A percentile compares a stretch with the other conserved stretches of the same genome.
Evolutionary conservation across 2,329 filamentous ascomycete genomes (phyloP).

Genomic region (Talaromyces sp.): DNA sequence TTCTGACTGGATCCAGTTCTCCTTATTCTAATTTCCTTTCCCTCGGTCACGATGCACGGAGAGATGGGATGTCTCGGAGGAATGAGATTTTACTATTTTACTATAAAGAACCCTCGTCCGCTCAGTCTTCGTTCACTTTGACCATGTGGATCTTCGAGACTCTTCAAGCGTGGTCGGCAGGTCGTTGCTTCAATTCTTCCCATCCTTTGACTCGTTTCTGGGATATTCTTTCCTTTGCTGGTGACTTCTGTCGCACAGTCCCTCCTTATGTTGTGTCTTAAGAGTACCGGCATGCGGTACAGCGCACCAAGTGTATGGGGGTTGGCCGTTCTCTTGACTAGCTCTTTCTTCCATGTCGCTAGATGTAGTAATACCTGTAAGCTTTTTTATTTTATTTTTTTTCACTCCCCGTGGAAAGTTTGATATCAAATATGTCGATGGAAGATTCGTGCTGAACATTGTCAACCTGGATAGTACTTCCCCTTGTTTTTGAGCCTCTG

Average conservation of each 20-base stretch:
- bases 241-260: conserved; percentile 6
- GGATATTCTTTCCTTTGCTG: background rate
- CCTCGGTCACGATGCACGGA: conserved; percentile 4
- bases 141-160: background rate
- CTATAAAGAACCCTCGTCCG: conserved; percentile 10
- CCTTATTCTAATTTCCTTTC: background rate
- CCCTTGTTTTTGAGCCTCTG: conserved; percentile 25
- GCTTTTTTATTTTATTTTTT: too few relatives aligned
- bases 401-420: background rate
- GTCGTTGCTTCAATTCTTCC: conserved; percentile 2
- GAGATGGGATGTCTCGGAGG: conserved; percentile 6
- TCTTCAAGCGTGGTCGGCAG: background rate
- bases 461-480: conserved; percentile 10
- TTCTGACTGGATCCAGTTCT: background rate
- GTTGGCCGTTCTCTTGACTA: conserved; percentile 1
- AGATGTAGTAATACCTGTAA: conserved; percentile 8
- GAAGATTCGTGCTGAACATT: background rate
- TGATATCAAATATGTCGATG: background rate
- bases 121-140: background rate
- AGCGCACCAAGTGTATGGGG: background rate
- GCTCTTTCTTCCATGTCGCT: conserved; percentile 5
- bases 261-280: conserved; percentile 1
- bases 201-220: background rate
- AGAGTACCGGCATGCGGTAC: background rate
- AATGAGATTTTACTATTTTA: background rate